phyloP scores from a whole-genome alignment of 2,329 filamentous ascomycete genomes.

The Dothistroma septosporum region DNA sequence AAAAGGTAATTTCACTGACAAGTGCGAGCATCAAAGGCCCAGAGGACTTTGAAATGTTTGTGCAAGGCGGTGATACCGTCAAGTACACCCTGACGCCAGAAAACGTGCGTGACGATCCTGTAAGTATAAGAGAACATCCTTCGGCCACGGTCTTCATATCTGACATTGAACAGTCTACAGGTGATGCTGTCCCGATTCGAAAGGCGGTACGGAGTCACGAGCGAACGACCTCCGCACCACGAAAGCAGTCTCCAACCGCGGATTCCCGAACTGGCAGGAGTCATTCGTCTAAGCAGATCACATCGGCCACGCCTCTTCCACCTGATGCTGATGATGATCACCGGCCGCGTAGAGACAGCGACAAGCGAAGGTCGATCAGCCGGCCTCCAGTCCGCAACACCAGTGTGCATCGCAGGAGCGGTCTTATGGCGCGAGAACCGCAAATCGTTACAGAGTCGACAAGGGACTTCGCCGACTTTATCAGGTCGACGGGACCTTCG shows the following conservation, averaged over 20 bases:
- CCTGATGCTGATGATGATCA: constrained; percentile 13
- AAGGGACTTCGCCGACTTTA: constrained; percentile 83
- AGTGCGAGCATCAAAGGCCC: constrained; percentile 34
- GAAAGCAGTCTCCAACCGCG: constrained; percentile 9
- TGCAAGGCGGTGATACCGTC: constrained; percentile 46
- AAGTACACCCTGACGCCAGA: constrained; percentile 50
- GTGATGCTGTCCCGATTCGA: constrained; percentile 11
- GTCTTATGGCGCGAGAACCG: constrained; percentile 63
- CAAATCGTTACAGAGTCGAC: constrained; percentile 66
- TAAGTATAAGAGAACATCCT: constrained; percentile 29
- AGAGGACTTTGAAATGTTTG: constrained; percentile 46
- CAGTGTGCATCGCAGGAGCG: constrained; percentile 30
- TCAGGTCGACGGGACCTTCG: constrained; percentile 73
- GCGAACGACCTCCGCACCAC: constrained; percentile 8
- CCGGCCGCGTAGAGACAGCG: constrained; percentile 13
- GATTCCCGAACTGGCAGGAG: constrained; percentile 22
- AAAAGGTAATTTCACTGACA: constrained; percentile 22
- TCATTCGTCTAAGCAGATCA: constrained; percentile 22
- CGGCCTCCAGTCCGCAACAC: constrained; percentile 32
- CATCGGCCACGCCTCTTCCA: constrained; percentile 13
- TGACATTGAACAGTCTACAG: constrained; percentile 12
- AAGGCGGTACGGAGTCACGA: constrained; percentile 16
- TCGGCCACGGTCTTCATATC: background rate
- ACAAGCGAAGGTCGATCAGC: constrained; percentile 31
- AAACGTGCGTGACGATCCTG: constrained; percentile 43